Base-by-base conservation (phyloP, 2,329 filamentous ascomycete genomes). In the Scopulariopsis brevicaulis region DNA sequence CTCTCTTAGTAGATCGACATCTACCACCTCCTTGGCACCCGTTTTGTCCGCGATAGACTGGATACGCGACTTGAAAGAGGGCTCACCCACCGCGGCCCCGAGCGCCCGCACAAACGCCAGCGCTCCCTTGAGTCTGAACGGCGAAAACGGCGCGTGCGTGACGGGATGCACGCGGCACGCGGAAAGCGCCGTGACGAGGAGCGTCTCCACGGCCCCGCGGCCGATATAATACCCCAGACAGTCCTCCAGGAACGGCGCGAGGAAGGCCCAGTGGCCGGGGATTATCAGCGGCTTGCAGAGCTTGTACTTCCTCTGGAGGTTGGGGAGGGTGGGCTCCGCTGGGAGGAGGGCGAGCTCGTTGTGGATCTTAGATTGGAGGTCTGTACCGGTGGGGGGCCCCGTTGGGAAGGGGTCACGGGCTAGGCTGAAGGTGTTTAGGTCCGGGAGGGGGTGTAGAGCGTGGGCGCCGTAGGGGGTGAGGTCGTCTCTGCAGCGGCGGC, bases 391-490 rank as follows among this genome's bases (percentile, higher is more conserved):
- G 37, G 10, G 37, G 20, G 48, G 46, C 14, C 18, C 15, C 8
- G 5, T 22, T 11, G 20, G 18, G 40, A 32, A 4, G 22, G 22
- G 51, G 22, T 10, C 48, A 18, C 24, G 14, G 25, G 55, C 37
- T 12, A 62, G 64, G 59, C 77, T 79, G 62, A 73, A 67, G 1
- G 63, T 64, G 64, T 81, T 80, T 58, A 79, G 69, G 7, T 69
- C 62, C 11, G 48, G 35, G 28, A 48, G 24, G 2, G 74, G 72
- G 14, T 73, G 77, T 2, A 46, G 55, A 57, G 71, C 68, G 65
- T 74, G 78, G 35, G 78, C 75, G 59, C 82, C 72, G 62, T 84
- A 84, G 52, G 80, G 71, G 59, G 79, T 76, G 24, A 83, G 68
- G 62, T 84, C 73, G 15, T 74, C 67, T 12, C 63, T 64, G 64